phyloP scores from a whole-genome alignment of 257 asterid species.

The Solanum appendiculatum region DNA sequence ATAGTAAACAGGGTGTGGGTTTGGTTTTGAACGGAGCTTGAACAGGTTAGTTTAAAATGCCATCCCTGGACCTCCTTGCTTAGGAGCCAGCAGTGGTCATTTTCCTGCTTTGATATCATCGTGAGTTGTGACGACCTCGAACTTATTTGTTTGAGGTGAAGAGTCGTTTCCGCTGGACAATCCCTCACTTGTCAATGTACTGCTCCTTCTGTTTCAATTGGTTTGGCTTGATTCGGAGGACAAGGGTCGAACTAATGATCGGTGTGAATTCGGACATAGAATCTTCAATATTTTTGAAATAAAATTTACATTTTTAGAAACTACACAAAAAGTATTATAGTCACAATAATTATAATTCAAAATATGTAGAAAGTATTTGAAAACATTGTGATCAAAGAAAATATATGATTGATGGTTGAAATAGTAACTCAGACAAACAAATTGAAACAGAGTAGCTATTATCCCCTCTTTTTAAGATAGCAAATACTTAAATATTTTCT shows the following conservation, averaged over 20 bases:
- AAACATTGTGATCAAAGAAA: background rate
- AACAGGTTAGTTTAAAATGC: background rate
- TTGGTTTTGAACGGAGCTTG: background rate
- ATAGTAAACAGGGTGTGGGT: background rate
- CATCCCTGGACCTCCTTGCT: background rate
- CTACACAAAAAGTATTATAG: too few species aligned
- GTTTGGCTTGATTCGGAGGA: background rate
- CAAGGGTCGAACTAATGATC: background rate
- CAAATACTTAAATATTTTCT: background rate
- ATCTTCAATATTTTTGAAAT: background rate
- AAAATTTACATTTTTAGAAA: background rate
- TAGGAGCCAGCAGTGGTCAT: background rate
- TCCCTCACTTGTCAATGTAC: background rate
- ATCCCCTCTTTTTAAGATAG: background rate
- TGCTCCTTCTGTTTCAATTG: background rate
- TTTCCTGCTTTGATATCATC: background rate
- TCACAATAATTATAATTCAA: too few species aligned
- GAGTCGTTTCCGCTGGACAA: background rate
- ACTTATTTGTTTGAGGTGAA: background rate
- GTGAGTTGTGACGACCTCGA: background rate
- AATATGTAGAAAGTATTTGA: background rate
- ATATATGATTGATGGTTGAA: background rate
- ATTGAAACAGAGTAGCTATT: background rate
- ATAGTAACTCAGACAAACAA: background rate
- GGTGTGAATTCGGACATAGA: background rate